phyloP scores from a whole-genome alignment of 2,329 filamentous ascomycete species.

The Stemphylium beticola region DNA sequence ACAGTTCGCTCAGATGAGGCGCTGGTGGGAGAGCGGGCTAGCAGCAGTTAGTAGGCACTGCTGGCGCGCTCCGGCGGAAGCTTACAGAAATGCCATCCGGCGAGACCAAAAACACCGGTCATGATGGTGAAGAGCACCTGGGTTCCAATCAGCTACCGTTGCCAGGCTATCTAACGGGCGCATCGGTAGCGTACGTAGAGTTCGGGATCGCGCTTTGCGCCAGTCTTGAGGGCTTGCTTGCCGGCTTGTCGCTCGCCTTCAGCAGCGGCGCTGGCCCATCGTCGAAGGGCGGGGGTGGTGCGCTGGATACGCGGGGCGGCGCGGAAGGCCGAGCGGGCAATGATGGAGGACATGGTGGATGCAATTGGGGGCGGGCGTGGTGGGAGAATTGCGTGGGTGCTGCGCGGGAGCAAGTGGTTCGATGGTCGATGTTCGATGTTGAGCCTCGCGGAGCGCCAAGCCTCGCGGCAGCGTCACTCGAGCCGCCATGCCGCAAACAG shows the following conservation, averaged over 20 bases:
- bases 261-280: constrained; percentile 48
- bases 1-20: constrained; percentile 82
- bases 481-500: constrained; percentile 15
- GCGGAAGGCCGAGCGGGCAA: constrained; percentile 54
- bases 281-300: constrained; percentile 38
- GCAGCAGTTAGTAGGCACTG: constrained; percentile 18
- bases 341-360: constrained; percentile 54
- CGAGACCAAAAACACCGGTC: constrained; percentile 84
- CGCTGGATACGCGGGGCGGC: constrained; percentile 54
- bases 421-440: constrained; percentile 23
- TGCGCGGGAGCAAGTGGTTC: constrained; percentile 22
- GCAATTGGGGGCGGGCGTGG: constrained; percentile 25
- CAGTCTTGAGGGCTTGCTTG: constrained; percentile 63
- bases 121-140: constrained; percentile 92
- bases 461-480: constrained; percentile 22
- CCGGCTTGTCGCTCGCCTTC: constrained; percentile 55
- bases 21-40: constrained; percentile 83
- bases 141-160: constrained; percentile 30
- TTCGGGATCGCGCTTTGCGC: constrained; percentile 73
- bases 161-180: neutral
- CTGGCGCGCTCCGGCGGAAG: constrained; percentile 3
- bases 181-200: constrained; percentile 66
- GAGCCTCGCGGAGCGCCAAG: constrained; percentile 23
- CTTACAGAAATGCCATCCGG: constrained; percentile 87
- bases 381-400: constrained; percentile 21